Evolutionary conservation across 2,329 filamentous ascomycete genomes (phyloP).

Genomic region (Elsinoe ampelina): DNA sequence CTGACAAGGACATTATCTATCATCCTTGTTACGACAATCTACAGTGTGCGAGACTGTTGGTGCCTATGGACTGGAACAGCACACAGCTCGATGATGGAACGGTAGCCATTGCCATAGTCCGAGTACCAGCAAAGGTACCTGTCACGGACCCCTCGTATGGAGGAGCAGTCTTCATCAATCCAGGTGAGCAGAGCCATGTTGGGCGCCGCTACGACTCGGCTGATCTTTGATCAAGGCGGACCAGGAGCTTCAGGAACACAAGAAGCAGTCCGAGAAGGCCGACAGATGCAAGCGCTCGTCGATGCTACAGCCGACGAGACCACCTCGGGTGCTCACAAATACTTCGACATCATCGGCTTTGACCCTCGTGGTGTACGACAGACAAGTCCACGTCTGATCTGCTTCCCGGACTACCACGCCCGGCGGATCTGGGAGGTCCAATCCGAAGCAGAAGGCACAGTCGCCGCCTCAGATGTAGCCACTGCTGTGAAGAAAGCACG

Average conservation of each 20-base stretch:
- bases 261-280: slow-evolving; percentile 27
- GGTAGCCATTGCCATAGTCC: slow-evolving; percentile 36
- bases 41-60: slow-evolving; percentile 40
- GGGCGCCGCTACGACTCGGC: neutral
- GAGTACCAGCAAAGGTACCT: slow-evolving; percentile 34
- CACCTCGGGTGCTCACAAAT: slow-evolving; percentile 14
- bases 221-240: slow-evolving; percentile 21
- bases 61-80: slow-evolving; percentile 39
- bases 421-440: slow-evolving; percentile 26
- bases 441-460: slow-evolving; percentile 26
- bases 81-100: slow-evolving; percentile 24
- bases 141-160: slow-evolving; percentile 36
- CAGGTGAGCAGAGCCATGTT: slow-evolving; percentile 20
- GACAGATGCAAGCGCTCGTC: slow-evolving; percentile 30
- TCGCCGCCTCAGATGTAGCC: slow-evolving; percentile 32
- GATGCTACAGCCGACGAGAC: slow-evolving; percentile 23
- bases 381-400: slow-evolving; percentile 25
- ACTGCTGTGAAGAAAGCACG: slow-evolving; percentile 32
- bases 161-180: slow-evolving; percentile 41
- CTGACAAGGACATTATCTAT: slow-evolving; percentile 15
- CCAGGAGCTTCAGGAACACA: slow-evolving; percentile 37
- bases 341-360: slow-evolving; percentile 34
- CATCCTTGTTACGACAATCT: slow-evolving; percentile 35
- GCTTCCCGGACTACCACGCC: slow-evolving; percentile 26
- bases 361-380: slow-evolving; percentile 35